These are phyloP conservation scores for Paragyromitra xinjiangensis DNA, from an alignment of 495 filamentous ascomycete genomes.

Conservation along the genomic window DNA sequence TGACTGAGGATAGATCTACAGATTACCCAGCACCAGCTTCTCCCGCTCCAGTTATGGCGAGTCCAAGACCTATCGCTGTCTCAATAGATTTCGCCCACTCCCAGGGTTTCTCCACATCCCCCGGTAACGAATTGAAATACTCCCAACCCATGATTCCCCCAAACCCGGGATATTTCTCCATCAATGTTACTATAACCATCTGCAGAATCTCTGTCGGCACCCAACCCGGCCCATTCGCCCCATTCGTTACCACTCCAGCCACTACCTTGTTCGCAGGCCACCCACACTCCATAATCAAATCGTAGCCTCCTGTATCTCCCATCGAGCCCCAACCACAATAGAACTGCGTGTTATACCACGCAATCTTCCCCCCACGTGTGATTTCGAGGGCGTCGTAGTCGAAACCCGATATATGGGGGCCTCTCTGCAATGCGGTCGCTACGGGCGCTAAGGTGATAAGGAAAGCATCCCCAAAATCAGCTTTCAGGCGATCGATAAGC, in stretches of 20 bases:
- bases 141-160: slow-evolving; percentile 90
- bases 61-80: slow-evolving; percentile 62
- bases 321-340: slow-evolving; percentile 82
- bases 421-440: slow-evolving; percentile 69
- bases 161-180: slow-evolving; percentile 69
- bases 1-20: neutral
- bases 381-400: slow-evolving; percentile 73
- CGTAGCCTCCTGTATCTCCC: slow-evolving; percentile 68
- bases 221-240: slow-evolving; percentile 71
- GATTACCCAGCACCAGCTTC: neutral
- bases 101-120: slow-evolving; percentile 69
- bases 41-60: slow-evolving; percentile 35
- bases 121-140: slow-evolving; percentile 77
- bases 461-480: slow-evolving; percentile 75
- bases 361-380: slow-evolving; percentile 70
- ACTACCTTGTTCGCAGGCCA: slow-evolving; percentile 74
- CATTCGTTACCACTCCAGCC: slow-evolving; percentile 75
- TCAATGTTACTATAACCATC: slow-evolving; percentile 61
- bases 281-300: slow-evolving; percentile 69
- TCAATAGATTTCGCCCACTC: slow-evolving; percentile 73
- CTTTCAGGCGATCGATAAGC: slow-evolving; percentile 74
- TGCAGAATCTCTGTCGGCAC: slow-evolving; percentile 64
- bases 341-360: slow-evolving; percentile 86
- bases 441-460: slow-evolving; percentile 83
- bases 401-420: slow-evolving; percentile 75